These are phyloP conservation scores for Zygoascus biomembranicola DNA, from an alignment of 805 yeast species.

Conservation along the genomic window DNA sequence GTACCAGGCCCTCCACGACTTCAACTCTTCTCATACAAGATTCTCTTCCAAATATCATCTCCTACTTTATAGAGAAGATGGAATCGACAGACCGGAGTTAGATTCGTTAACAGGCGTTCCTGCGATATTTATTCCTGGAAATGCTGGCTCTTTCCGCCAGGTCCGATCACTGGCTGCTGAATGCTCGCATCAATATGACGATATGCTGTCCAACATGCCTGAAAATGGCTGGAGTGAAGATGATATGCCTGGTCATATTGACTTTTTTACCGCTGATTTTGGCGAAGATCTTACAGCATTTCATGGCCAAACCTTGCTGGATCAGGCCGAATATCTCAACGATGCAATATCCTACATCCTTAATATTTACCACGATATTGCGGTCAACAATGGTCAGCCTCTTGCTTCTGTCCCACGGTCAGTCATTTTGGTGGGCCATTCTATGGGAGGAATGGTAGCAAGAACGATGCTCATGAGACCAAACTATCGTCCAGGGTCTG, in stretches of 20 bases:
- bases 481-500: conserved; percentile 61
- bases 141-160: conserved; percentile 85
- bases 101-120: conserved; percentile 65
- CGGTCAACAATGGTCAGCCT: neutral
- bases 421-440: conserved; percentile 78
- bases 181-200: conserved; percentile 46
- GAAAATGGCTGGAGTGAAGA: neutral
- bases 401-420: conserved; percentile 43
- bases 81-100: conserved; percentile 22
- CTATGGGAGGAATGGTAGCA: conserved; percentile 97
- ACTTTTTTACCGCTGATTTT: conserved; percentile 87
- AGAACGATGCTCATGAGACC: conserved; percentile 74
- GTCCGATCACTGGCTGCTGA: conserved; percentile 81
- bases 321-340: conserved; percentile 87
- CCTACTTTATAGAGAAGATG: conserved; percentile 76
- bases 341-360: conserved; percentile 78
- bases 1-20: conserved; percentile 64
- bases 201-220: neutral
- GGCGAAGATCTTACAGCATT: conserved; percentile 95
- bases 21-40: conserved; percentile 60
- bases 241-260: conserved; percentile 35
- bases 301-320: conserved; percentile 87
- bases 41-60: conserved; percentile 75
- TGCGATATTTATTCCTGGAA: conserved; percentile 83
- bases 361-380: conserved; percentile 43